Conservation (phyloP, 768 basidiomycete genomes). For the Tylopilus cervinicoccineus region DNA sequence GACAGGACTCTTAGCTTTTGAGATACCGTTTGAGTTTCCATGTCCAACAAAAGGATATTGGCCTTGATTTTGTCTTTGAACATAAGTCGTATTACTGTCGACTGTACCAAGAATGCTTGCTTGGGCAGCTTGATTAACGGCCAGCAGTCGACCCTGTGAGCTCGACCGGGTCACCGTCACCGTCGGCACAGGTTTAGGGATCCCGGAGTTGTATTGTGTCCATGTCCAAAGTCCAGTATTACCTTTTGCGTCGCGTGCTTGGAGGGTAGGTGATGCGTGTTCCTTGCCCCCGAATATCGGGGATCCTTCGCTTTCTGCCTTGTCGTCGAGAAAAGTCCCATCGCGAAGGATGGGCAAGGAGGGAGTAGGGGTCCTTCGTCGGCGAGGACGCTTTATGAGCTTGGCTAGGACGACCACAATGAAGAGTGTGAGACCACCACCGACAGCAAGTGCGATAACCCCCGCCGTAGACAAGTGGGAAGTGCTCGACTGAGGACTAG, state of each 20-base stretch:
- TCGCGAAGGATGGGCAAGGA: conserved; percentile 73
- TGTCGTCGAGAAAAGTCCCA: conserved; percentile 43
- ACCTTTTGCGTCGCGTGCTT: conserved; percentile 31
- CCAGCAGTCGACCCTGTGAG: conserved; percentile 12
- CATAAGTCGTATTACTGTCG: conserved; percentile 11
- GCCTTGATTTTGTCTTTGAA: conserved; percentile 8
- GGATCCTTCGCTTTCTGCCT: conserved; percentile 51
- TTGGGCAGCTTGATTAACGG: conserved; percentile 7
- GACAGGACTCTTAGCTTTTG: conserved; percentile 23
- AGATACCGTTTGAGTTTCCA: conserved; percentile 18
- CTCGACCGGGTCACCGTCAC: conserved; percentile 24
- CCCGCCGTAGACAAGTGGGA: conserved; percentile 43
- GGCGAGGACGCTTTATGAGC: conserved; percentile 46
- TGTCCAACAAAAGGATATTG: conserved; percentile 26
- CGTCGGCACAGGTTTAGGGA: conserved; percentile 25
- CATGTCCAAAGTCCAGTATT: conserved; percentile 51
- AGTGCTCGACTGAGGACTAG: conserved; percentile 10
- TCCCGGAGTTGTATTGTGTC: conserved; percentile 48
- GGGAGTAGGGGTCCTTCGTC: conserved; percentile 57
- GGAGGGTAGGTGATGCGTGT: conserved; percentile 37
- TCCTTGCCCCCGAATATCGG: conserved; percentile 80
- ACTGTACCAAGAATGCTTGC: conserved; percentile 5
- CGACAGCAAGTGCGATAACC: conserved; percentile 51
- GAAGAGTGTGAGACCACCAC: conserved; percentile 46
- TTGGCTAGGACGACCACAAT: conserved; percentile 46